Conservation (phyloP, 1,284 basidiomycete genomes). For the Limonomyces culmigenus region DNA sequence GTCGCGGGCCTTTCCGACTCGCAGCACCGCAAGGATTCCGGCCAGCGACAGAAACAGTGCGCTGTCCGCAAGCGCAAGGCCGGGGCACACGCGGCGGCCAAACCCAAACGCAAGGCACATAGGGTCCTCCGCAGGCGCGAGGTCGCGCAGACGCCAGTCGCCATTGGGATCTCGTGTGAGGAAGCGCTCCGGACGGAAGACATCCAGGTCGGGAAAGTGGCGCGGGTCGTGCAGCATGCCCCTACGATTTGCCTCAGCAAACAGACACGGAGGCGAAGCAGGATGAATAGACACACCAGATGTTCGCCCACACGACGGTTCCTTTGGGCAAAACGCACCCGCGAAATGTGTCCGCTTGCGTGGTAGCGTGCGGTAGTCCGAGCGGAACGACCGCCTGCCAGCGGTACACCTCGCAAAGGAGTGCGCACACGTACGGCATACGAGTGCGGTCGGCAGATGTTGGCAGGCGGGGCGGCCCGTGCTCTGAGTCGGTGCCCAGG, state of each 20-base stretch:
- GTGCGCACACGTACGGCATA: conserved; percentile 29
- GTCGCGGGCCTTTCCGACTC: conserved; percentile 13
- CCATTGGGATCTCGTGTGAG: conserved; percentile 5
- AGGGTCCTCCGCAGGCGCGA: not conserved
- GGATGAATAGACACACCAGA: too few relatives aligned
- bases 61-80: conserved; percentile 16
- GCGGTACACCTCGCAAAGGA: conserved; percentile 33
- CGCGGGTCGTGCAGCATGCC: conserved; percentile 16
- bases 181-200: conserved; percentile 28
- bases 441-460: conserved; percentile 18
- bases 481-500: conserved; percentile 6
- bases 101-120: not conserved
- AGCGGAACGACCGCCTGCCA: conserved; percentile 30
- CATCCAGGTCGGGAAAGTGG: conserved; percentile 22
- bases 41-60: conserved; percentile 17
- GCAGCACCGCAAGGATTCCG: conserved; percentile 13
- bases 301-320: conserved; percentile 24
- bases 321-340: conserved; percentile 26
- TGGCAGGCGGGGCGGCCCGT: conserved; percentile 18
- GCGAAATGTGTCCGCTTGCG: conserved; percentile 12
- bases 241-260: not conserved
- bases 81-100: conserved; percentile 16
- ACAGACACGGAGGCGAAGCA: conserved; percentile 1
- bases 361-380: conserved; percentile 10
- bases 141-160: not conserved